Conservation (phyloP, 345 rosid genomes). For the Hypericum androsaemum region DNA sequence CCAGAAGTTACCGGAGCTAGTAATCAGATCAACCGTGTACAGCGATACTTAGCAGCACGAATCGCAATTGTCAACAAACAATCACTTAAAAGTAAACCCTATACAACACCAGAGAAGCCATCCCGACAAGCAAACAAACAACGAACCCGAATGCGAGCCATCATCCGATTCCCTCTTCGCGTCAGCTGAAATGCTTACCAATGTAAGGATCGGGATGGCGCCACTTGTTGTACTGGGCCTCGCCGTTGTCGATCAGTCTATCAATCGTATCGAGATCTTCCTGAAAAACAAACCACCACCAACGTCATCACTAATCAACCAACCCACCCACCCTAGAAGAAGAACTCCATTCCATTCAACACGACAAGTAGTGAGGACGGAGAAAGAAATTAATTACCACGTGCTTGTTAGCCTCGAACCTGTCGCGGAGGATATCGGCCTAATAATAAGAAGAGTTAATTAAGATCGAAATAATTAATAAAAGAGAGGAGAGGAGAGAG, state of each 20-base stretch:
- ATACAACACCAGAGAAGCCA: no score
- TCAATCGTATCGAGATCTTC: slow-evolving; percentile 76
- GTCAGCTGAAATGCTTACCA: slow-evolving; percentile 28
- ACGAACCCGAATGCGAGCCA: no score
- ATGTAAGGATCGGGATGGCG: slow-evolving; percentile 96
- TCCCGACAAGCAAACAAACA: no score
- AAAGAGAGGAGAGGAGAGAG: not conserved
- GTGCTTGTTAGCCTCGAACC: slow-evolving; percentile 67
- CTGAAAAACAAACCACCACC: slow-evolving; percentile 27
- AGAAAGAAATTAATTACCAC: no score
- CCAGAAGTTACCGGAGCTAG: no score
- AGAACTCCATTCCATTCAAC: no score
- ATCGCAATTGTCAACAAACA: no score
- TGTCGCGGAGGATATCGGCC: slow-evolving; percentile 78
- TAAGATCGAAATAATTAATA: not conserved
- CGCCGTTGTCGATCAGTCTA: slow-evolving; percentile 66
- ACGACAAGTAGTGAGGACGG: no score
- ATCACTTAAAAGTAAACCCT: no score
- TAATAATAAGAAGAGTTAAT: slow-evolving; percentile 12
- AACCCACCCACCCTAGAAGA: not conserved
- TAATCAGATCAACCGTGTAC: no score
- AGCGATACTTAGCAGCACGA: no score
- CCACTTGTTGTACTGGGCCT: slow-evolving; percentile 69
- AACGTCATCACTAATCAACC: slow-evolving; percentile 1
- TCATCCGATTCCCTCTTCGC: no score